phyloP scores from a whole-genome alignment of 2,329 filamentous ascomycete species.

The Orbilia oligospora region DNA sequence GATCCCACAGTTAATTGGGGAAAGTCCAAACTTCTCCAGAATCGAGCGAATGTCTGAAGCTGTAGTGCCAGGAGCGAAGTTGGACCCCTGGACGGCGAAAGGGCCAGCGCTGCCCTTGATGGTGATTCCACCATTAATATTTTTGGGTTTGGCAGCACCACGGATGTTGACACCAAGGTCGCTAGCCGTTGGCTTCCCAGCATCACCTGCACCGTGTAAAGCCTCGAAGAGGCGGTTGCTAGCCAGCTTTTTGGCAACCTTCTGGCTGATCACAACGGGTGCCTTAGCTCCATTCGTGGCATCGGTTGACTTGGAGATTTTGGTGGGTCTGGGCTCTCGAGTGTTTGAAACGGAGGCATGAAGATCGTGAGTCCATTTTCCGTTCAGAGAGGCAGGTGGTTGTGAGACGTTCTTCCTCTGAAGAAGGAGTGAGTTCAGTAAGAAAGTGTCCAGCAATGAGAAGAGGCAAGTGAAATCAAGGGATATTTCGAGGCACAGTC shows the following conservation, averaged over 20 bases:
- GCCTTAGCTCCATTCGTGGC: slow-evolving; percentile 67
- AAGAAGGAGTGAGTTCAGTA: slow-evolving; percentile 46
- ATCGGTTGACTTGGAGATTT: slow-evolving; percentile 63
- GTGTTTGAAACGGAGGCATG: slow-evolving; percentile 66
- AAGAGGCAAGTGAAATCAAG: slow-evolving; percentile 16
- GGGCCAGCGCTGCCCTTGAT: slow-evolving; percentile 82
- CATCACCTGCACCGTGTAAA: slow-evolving; percentile 66
- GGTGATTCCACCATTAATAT: slow-evolving; percentile 71
- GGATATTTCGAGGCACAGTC: slow-evolving; percentile 8
- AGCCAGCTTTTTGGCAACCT: slow-evolving; percentile 67
- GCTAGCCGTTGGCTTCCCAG: slow-evolving; percentile 63
- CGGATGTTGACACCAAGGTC: slow-evolving; percentile 66
- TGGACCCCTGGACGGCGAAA: slow-evolving; percentile 81
- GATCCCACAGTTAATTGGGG: slow-evolving; percentile 77
- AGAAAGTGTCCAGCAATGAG: slow-evolving; percentile 45
- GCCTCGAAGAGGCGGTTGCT: slow-evolving; percentile 68
- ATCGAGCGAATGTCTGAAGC: slow-evolving; percentile 86
- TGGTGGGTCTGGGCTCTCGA: slow-evolving; percentile 63
- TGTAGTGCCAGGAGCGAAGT: slow-evolving; percentile 85
- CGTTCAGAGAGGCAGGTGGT: slow-evolving; percentile 70
- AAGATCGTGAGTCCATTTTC: slow-evolving; percentile 80
- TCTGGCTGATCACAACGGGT: slow-evolving; percentile 65
- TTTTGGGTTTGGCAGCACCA: slow-evolving; percentile 64
- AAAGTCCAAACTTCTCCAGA: slow-evolving; percentile 78
- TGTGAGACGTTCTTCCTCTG: slow-evolving; percentile 47